Evolutionary conservation across 2,329 filamentous ascomycete species (phyloP).

Genomic region (Botrytis elliptica): DNA sequence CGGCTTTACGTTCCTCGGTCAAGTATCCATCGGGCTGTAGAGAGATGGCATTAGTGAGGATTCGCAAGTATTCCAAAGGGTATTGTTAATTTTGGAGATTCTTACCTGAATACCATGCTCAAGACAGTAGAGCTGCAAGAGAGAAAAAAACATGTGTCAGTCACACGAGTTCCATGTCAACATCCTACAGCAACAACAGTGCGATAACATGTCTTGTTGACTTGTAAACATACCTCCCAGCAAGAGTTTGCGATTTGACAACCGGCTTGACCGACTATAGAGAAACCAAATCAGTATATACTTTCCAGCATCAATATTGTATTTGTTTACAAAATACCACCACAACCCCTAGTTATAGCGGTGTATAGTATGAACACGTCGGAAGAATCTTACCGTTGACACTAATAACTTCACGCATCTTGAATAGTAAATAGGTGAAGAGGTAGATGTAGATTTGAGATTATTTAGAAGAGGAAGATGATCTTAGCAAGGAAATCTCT

Average conservation of each 20-base stretch:
- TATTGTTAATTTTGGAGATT: constrained; percentile 29
- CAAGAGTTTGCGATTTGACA: constrained; percentile 99
- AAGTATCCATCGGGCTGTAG: constrained; percentile 92
- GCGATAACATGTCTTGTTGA: constrained; percentile 30
- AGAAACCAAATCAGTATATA: constrained; percentile 32
- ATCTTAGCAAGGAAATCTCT: constrained; percentile 22
- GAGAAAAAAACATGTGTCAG: constrained; percentile 38
- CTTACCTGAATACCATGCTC: constrained; percentile 98
- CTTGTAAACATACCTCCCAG: constrained; percentile 86
- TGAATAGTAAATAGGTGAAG: constrained; percentile 42
- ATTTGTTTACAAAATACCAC: constrained; percentile 26
- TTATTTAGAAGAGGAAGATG: constrained; percentile 19
- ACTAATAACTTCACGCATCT: constrained; percentile 99
- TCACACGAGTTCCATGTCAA: constrained; percentile 18
- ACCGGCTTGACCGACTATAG: constrained; percentile 96
- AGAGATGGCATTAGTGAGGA: constrained; percentile 39
- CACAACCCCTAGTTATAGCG: constrained; percentile 40
- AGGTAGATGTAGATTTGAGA: constrained; percentile 26
- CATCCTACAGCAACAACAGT: constrained; percentile 5
- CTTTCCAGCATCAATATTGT: constrained; percentile 23
- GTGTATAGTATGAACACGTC: constrained; percentile 40
- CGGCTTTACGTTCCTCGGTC: constrained; percentile 94
- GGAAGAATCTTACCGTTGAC: constrained; percentile 78
- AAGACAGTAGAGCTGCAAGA: constrained; percentile 89
- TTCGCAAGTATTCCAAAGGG: constrained; percentile 12